phyloP scores from a whole-genome alignment of 2,329 filamentous ascomycete species.

The Aureobasidium zeae region DNA sequence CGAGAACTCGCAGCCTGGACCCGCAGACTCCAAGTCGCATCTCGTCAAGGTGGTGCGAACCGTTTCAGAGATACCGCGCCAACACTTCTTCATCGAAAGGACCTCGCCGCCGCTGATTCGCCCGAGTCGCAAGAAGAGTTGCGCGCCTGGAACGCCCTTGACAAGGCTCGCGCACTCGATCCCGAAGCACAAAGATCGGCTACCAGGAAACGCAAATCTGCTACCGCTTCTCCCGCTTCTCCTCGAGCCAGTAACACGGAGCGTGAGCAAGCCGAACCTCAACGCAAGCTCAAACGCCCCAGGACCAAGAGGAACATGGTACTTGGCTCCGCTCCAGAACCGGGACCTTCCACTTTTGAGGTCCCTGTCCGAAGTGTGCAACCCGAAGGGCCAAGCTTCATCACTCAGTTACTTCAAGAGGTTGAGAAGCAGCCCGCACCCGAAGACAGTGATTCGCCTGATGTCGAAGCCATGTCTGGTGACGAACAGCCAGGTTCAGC shows the following conservation, averaged over 20 bases:
- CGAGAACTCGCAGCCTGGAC: constrained; percentile 66
- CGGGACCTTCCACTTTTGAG: constrained; percentile 21
- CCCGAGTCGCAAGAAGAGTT: constrained; percentile 61
- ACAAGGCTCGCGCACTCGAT: constrained; percentile 67
- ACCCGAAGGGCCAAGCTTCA: constrained; percentile 56
- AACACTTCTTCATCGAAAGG: constrained; percentile 42
- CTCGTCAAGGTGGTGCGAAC: constrained; percentile 63
- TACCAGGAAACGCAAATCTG: constrained; percentile 66
- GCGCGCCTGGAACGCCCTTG: constrained; percentile 81
- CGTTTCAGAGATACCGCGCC: constrained; percentile 44
- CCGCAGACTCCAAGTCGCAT: constrained; percentile 71
- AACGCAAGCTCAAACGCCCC: constrained; percentile 79
- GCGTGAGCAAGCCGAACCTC: constrained; percentile 48
- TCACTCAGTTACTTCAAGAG: constrained; percentile 79
- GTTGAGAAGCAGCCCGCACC: constrained; percentile 54
- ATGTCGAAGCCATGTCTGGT: constrained; percentile 22
- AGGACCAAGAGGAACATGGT: constrained; percentile 59
- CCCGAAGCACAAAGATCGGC: constrained; percentile 34
- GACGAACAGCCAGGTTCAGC: constrained; percentile 28
- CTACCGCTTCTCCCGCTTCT: constrained; percentile 61
- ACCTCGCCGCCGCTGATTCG: constrained; percentile 28
- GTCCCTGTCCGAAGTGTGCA: constrained; percentile 20
- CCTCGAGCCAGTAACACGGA: constrained; percentile 29
- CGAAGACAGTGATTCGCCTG: constrained; percentile 29
- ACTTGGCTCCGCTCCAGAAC: constrained; percentile 31